These are phyloP conservation scores for Elsinoe australis DNA, from an alignment of 2,329 filamentous ascomycete genomes.

Conservation along the genomic window DNA sequence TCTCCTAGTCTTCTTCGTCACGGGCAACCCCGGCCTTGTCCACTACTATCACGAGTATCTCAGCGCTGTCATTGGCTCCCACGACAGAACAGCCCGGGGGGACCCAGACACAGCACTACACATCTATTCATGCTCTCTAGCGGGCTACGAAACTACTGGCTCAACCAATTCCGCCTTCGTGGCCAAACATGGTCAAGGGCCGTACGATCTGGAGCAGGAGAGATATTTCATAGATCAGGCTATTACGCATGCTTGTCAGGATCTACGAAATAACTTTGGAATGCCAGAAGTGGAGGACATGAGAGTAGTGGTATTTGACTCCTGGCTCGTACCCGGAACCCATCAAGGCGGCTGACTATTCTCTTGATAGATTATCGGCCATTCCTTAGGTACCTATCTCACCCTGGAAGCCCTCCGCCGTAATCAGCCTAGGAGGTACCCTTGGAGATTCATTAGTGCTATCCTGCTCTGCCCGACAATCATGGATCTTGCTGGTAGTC, in stretches of 20 bases:
- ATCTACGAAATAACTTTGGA: slow-evolving; percentile 23
- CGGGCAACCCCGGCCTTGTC: slow-evolving; percentile 69
- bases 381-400: slow-evolving; percentile 43
- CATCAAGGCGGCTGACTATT: too few species aligned
- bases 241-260: slow-evolving; percentile 33
- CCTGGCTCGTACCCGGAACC: neutral
- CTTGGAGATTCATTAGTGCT: slow-evolving; percentile 24
- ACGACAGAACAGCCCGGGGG: neutral
- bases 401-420: slow-evolving; percentile 36
- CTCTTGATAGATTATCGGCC: slow-evolving; percentile 37
- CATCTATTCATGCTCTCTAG: slow-evolving; percentile 36
- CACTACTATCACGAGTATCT: slow-evolving; percentile 66
- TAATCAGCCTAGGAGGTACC: slow-evolving; percentile 16
- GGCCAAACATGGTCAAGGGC: slow-evolving; percentile 19
- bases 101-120: slow-evolving; percentile 26
- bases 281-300: slow-evolving; percentile 18
- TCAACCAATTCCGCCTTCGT: neutral
- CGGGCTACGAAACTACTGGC: slow-evolving; percentile 32
- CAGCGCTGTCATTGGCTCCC: slow-evolving; percentile 46
- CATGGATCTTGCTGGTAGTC: slow-evolving; percentile 39
- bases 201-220: slow-evolving; percentile 43
- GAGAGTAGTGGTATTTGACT: neutral
- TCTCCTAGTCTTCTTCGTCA: slow-evolving; percentile 60
- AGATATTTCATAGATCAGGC: slow-evolving; percentile 42
- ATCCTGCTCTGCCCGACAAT: slow-evolving; percentile 43